Percentiles rank a stretch among this genome's conserved stretches.
Evolutionary conservation across 371 early-diverging fungal genomes (phyloP).

Genomic region (Syncephalastrum monosporum): DNA sequence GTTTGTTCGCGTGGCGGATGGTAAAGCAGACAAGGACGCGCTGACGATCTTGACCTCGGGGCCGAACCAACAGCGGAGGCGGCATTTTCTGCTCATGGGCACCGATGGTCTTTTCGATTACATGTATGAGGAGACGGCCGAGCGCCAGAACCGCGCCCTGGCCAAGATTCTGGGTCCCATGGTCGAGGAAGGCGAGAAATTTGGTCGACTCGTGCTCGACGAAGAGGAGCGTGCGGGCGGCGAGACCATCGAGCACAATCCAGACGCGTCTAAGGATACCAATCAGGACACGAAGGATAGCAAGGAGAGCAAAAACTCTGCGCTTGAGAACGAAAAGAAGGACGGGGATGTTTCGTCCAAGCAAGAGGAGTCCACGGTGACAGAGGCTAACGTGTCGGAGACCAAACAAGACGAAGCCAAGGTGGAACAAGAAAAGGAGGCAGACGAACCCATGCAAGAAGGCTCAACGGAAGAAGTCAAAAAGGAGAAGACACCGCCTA

Average conservation of each 20-base stretch:
- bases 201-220: conserved; percentile 35
- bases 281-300: background rate
- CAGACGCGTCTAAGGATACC: conserved; percentile 8
- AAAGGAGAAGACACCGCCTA: background rate
- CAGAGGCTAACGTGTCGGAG: background rate
- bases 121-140: conserved; percentile 52
- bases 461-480: conserved; percentile 1
- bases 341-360: background rate
- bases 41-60: conserved; percentile 23
- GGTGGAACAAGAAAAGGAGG: background rate
- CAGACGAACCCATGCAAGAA: background rate
- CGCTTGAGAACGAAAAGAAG: conserved; percentile 1
- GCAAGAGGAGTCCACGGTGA: background rate
- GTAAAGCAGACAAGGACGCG: conserved; percentile 10
- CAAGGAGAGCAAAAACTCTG: background rate
- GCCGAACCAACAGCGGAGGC: conserved; percentile 29
- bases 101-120: conserved; percentile 53
- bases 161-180: conserved; percentile 45
- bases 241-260: conserved; percentile 32
- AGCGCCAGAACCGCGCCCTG: conserved; percentile 47
- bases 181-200: conserved; percentile 53
- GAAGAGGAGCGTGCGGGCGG: conserved; percentile 30
- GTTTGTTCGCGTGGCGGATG: conserved; percentile 49
- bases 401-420: background rate
- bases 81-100: conserved; percentile 51